Percentiles rank a stretch among this genome's conserved stretches.
phyloP scores from a whole-genome alignment of 805 yeast genomes.

The Starmerella cellae region DNA sequence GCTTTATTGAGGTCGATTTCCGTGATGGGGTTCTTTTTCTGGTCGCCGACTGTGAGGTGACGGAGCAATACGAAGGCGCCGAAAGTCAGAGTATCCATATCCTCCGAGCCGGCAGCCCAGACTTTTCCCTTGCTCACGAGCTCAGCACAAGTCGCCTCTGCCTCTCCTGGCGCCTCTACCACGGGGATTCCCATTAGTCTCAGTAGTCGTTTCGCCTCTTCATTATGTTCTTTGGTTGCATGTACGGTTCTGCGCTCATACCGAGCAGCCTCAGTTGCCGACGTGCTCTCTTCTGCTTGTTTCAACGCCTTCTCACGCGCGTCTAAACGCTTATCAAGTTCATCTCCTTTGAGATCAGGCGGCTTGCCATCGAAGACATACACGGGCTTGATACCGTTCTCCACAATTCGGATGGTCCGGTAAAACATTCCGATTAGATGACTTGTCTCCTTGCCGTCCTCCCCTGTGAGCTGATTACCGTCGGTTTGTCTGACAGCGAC shows the following conservation, averaged over 20 bases:
- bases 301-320: constrained; percentile 74
- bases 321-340: constrained; percentile 69
- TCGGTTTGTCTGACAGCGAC: constrained; percentile 95
- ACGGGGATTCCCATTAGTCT: constrained; percentile 90
- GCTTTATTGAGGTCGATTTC: constrained; percentile 61
- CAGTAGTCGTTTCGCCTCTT: constrained; percentile 73
- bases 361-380: constrained; percentile 98
- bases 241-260: constrained; percentile 78
- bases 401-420: constrained; percentile 78
- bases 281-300: constrained; percentile 60
- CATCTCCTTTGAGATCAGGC: constrained; percentile 86
- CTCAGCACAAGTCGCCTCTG: constrained; percentile 97
- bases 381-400: constrained; percentile 88
- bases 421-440: constrained; percentile 96
- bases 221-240: constrained; percentile 83
- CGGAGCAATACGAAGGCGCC: constrained; percentile 71
- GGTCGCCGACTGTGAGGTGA: constrained; percentile 87
- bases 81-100: constrained; percentile 96
- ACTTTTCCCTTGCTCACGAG: constrained; percentile 82
- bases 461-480: constrained; percentile 83
- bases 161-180: constrained; percentile 92
- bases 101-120: constrained; percentile 95
- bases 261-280: constrained; percentile 59
- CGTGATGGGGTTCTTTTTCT: constrained; percentile 81
- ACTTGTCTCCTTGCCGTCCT: constrained; percentile 77